Conservation (phyloP, 2,329 filamentous ascomycete species). For the Teratosphaeria epicoccoides region DNA sequence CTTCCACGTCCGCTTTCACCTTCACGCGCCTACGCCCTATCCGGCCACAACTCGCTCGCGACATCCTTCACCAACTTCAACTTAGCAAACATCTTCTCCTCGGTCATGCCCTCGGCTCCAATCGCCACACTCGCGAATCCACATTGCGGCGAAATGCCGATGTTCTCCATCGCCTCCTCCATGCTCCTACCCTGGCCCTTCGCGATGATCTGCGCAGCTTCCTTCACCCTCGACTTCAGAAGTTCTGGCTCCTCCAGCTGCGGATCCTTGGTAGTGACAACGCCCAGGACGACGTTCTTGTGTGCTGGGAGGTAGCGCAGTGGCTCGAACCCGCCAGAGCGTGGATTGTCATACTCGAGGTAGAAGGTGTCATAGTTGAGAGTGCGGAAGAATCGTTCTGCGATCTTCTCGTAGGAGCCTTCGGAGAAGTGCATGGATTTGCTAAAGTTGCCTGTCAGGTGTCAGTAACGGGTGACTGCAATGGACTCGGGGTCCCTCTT, state of each 20-base stretch:
- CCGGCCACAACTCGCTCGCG: constrained; percentile 28
- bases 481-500: constrained; percentile 4
- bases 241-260: constrained; percentile 26
- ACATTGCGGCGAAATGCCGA: constrained; percentile 30
- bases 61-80: constrained; percentile 27
- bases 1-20: background rate
- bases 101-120: constrained; percentile 28
- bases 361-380: constrained; percentile 32
- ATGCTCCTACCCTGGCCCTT: constrained; percentile 26
- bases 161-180: constrained; percentile 29
- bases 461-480: background rate
- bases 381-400: constrained; percentile 28
- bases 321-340: constrained; percentile 30
- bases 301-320: constrained; percentile 28
- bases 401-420: constrained; percentile 29
- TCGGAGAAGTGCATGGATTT: constrained; percentile 30
- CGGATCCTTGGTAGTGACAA: constrained; percentile 29
- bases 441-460: constrained; percentile 26
- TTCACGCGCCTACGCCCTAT: constrained; percentile 11
- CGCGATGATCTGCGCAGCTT: constrained; percentile 29
- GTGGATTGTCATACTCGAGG: constrained; percentile 30
- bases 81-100: constrained; percentile 31
- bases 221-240: constrained; percentile 25
- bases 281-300: constrained; percentile 31
- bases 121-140: constrained; percentile 29